Conservation (phyloP, 805 yeast genomes). For the Kodamaea fukazawae region DNA sequence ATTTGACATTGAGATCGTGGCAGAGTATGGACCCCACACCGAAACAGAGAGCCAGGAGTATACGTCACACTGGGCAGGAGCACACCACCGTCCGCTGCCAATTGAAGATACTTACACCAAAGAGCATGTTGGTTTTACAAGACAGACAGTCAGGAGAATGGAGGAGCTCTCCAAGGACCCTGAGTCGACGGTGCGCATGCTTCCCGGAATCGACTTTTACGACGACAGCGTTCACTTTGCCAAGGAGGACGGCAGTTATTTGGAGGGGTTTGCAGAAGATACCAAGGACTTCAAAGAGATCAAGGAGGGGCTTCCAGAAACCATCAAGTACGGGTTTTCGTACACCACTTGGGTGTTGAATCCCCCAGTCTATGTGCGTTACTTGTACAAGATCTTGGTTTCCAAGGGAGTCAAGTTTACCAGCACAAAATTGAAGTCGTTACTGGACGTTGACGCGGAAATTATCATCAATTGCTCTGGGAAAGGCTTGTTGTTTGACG, state of each 20-base stretch:
- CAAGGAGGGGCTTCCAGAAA: constrained; percentile 17
- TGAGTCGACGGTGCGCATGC: constrained; percentile 51
- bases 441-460: constrained; percentile 40
- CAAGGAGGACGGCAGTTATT: constrained; percentile 2
- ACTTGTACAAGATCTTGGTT: constrained; percentile 35
- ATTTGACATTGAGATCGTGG: constrained; percentile 43
- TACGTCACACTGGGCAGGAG: constrained; percentile 79
- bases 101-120: constrained; percentile 20
- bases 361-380: constrained; percentile 56
- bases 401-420: constrained; percentile 35
- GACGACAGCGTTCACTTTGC: constrained; percentile 47
- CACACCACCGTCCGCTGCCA: constrained; percentile 74
- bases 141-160: constrained; percentile 49
- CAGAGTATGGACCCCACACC: constrained; percentile 46
- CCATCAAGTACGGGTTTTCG: constrained; percentile 43
- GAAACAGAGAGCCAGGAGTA: constrained; percentile 33
- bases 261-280: constrained; percentile 26
- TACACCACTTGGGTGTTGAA: constrained; percentile 63
- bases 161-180: constrained; percentile 29
- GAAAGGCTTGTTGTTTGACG: constrained; percentile 41
- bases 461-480: constrained; percentile 62
- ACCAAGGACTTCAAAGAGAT: constrained; percentile 33
- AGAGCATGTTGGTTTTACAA: constrained; percentile 31
- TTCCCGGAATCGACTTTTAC: constrained; percentile 56
- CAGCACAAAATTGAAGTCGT: constrained; percentile 29